Conservation (phyloP, 768 basidiomycete genomes). For the Suillus alpinus region DNA sequence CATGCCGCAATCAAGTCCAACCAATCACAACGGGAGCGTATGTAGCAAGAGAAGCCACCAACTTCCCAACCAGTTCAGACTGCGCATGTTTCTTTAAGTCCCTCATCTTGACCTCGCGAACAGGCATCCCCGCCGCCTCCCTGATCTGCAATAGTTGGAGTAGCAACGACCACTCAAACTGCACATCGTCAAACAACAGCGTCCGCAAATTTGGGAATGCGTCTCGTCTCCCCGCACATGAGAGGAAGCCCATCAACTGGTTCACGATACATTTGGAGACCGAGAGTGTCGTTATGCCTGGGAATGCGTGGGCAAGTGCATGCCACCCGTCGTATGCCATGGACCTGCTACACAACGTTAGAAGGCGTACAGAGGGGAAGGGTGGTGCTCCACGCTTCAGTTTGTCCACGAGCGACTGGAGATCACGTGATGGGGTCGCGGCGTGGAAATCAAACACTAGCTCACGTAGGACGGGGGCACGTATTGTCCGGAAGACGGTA, state of each 20-base stretch:
- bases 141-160: slow-evolving; percentile 25
- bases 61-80: slow-evolving; percentile 12
- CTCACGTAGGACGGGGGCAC: slow-evolving; percentile 23
- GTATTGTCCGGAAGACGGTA: slow-evolving; percentile 19
- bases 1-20: not conserved
- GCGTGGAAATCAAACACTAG: slow-evolving; percentile 24
- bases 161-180: slow-evolving; percentile 28
- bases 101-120: slow-evolving; percentile 15
- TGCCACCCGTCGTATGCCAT: slow-evolving; percentile 21
- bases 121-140: slow-evolving; percentile 16
- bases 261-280: slow-evolving; percentile 24
- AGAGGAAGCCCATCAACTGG: slow-evolving; percentile 22
- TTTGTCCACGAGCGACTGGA: slow-evolving; percentile 26
- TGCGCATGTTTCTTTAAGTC: slow-evolving; percentile 22
- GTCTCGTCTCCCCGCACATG: slow-evolving; percentile 25
- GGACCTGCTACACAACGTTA: slow-evolving; percentile 23
- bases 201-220: slow-evolving; percentile 21
- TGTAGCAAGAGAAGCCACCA: slow-evolving; percentile 19
- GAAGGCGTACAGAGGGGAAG: slow-evolving; percentile 23
- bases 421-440: slow-evolving; percentile 23
- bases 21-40: slow-evolving; percentile 1
- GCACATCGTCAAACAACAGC: slow-evolving; percentile 21
- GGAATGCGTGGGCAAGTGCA: slow-evolving; percentile 23
- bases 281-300: slow-evolving; percentile 22
- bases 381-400: slow-evolving; percentile 25